Percentiles rank a stretch among this genome's conserved stretches.
Conservation (phyloP, 2,329 filamentous ascomycete genomes). For the Hirsutella minnesotensis region DNA sequence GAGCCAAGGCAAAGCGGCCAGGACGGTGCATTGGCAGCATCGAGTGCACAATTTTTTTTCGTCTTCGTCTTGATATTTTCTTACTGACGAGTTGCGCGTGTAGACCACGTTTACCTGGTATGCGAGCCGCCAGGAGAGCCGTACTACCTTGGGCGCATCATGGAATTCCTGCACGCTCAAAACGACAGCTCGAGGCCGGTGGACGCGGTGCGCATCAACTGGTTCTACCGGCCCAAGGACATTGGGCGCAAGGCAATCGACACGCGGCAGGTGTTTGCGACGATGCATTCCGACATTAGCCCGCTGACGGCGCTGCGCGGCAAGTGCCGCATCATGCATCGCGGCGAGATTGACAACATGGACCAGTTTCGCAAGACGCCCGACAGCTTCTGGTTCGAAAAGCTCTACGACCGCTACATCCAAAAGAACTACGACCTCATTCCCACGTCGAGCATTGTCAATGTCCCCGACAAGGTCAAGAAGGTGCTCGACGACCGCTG, state of each 20-base stretch:
- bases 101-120: slow-evolving; percentile 82
- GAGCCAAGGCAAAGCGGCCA: too few relatives aligned
- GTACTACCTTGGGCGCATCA: slow-evolving; percentile 94
- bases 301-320: slow-evolving; percentile 86
- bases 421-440: slow-evolving; percentile 97
- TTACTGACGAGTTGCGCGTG: slow-evolving; percentile 23
- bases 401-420: slow-evolving; percentile 96
- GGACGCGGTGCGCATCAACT: slow-evolving; percentile 86
- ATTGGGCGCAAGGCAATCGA: slow-evolving; percentile 87
- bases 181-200: slow-evolving; percentile 63
- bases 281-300: slow-evolving; percentile 97
- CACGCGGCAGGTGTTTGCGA: slow-evolving; percentile 82
- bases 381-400: slow-evolving; percentile 93
- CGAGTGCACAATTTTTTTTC: neutral
- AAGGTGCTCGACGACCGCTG: slow-evolving; percentile 91
- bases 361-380: slow-evolving; percentile 74
- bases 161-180: slow-evolving; percentile 86
- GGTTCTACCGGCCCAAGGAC: slow-evolving; percentile 95
- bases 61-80: neutral
- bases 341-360: slow-evolving; percentile 71
- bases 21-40: neutral
- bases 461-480: slow-evolving; percentile 90
- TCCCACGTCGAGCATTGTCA: slow-evolving; percentile 83
- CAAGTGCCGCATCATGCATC: slow-evolving; percentile 83
- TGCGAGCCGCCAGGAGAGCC: slow-evolving; percentile 96